Percentiles rank a stretch among this genome's conserved stretches.
These are phyloP conservation scores for Brassica napus DNA, from an alignment of 345 rosid species.

Conservation along the genomic window Da-Ae NC_063436.1:1834501-1835000, in stretches of 20 bases:
- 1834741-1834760: neutral
- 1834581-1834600: constrained; percentile 31
- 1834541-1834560: neutral
- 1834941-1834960: too few relatives aligned
- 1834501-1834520: constrained; percentile 45
- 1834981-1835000: too few relatives aligned
- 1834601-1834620: constrained; percentile 29
- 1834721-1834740: neutral
- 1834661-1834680: neutral
- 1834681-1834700: neutral
- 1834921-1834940: too few relatives aligned
- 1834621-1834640: constrained; percentile 34
- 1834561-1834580: constrained; percentile 17
- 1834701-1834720: neutral
- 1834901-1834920: too few relatives aligned
- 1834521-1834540: constrained; percentile 16
- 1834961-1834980: too few relatives aligned
- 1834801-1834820: too few relatives aligned
- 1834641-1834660: constrained; percentile 38
- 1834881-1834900: too few relatives aligned
- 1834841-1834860: too few relatives aligned
- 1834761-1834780: too few relatives aligned
- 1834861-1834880: too few relatives aligned
- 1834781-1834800: neutral
- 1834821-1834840: too few relatives aligned